A percentile compares a stretch with the other conserved stretches of the same genome.
phyloP scores from a whole-genome alignment of 345 rosid species.

The Syzygium jambos region DNA sequence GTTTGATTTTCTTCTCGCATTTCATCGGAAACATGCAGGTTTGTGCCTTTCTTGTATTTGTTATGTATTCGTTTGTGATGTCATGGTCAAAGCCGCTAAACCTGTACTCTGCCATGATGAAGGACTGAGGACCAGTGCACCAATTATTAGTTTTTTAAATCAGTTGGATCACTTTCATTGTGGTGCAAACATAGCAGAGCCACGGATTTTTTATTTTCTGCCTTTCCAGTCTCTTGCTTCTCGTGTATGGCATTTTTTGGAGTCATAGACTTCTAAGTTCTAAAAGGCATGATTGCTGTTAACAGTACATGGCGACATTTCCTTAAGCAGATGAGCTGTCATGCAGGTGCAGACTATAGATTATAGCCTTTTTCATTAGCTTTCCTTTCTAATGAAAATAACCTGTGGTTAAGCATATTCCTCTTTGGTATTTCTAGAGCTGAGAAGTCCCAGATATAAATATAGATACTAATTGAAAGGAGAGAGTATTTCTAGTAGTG shows the following conservation, averaged over 20 bases:
- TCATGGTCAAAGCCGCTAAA: neutral
- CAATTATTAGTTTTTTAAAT: neutral
- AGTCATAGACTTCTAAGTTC: neutral
- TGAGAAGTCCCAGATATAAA: neutral
- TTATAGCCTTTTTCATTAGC: neutral
- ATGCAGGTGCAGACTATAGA: neutral
- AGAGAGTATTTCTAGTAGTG: neutral
- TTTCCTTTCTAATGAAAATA: neutral
- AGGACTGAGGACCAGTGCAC: neutral
- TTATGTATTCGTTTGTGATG: neutral
- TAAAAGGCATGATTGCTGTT: too few relatives aligned
- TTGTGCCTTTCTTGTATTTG: neutral
- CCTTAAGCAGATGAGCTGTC: neutral
- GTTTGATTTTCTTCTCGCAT: constrained; percentile 75
- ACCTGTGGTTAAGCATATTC: neutral
- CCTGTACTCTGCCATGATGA: neutral
- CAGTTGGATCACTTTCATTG: neutral
- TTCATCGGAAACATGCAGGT: constrained; percentile 90
- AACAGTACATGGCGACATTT: neutral
- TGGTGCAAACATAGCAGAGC: neutral
- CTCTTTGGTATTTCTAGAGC: neutral
- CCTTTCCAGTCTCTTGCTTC: neutral
- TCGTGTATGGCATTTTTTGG: neutral
- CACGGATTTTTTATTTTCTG: neutral
- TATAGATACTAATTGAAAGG: neutral